phyloP scores from a whole-genome alignment of 495 filamentous ascomycete genomes.

The Darksidea phi region DNA sequence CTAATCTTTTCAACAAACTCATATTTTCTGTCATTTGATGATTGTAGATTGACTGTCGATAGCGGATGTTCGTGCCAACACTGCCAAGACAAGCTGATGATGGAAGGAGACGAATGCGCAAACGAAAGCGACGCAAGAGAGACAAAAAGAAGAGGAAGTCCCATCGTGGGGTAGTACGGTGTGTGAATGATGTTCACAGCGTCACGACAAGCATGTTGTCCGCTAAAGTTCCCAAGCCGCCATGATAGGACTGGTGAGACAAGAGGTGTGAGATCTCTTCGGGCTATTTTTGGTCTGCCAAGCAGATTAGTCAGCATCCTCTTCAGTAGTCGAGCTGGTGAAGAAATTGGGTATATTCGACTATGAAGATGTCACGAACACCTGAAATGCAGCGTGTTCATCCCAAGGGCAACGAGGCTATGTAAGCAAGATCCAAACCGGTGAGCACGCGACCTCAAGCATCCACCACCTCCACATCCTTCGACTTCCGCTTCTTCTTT shows the following conservation, averaged over 20 bases:
- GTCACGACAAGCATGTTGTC: no score
- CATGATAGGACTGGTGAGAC: slow-evolving; percentile 6
- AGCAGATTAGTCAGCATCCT: slow-evolving; percentile 11
- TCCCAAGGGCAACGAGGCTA: no score
- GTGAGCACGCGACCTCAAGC: neutral
- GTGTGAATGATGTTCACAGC: no score
- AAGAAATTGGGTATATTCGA: slow-evolving; percentile 17
- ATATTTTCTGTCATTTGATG: neutral
- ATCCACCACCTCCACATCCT: slow-evolving; percentile 7
- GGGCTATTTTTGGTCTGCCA: slow-evolving; percentile 6
- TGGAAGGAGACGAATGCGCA: neutral
- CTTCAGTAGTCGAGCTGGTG: neutral
- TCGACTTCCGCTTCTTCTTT: slow-evolving; percentile 32
- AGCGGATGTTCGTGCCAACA: slow-evolving; percentile 25
- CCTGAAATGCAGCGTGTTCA: neutral
- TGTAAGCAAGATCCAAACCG: no score
- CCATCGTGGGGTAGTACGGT: neutral
- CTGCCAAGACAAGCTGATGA: neutral
- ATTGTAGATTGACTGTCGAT: neutral
- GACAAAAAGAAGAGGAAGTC: neutral
- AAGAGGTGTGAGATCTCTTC: slow-evolving; percentile 6
- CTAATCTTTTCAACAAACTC: neutral
- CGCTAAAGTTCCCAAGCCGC: no score
- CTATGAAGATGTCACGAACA: neutral
- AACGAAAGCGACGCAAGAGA: neutral